Conservation (phyloP, 139 green algal genomes). For the Closterium sp. region DNA sequence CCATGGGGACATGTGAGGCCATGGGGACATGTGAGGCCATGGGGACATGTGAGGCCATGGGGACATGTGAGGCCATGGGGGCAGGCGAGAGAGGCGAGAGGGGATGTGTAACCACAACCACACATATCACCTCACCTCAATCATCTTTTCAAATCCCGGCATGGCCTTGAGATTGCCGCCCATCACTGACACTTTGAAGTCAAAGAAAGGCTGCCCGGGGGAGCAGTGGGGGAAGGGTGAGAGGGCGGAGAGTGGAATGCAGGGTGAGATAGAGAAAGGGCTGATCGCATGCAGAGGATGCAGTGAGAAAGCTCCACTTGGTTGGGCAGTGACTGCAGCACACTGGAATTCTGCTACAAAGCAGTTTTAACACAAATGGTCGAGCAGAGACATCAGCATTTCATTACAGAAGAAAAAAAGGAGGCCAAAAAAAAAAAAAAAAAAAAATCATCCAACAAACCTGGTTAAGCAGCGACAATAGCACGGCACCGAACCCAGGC, state of each 20-base stretch:
- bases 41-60: too few species aligned
- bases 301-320: background rate
- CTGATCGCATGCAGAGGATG: background rate
- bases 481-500: conserved; percentile 22
- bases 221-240: background rate
- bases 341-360: too few species aligned
- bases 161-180: conserved; percentile 21
- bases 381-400: conserved; percentile 9
- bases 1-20: too few species aligned
- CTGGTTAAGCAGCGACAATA: conserved; percentile 13
- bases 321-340: conserved; percentile 14
- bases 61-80: too few species aligned
- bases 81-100: background rate
- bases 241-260: background rate
- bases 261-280: background rate
- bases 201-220: background rate
- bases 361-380: background rate
- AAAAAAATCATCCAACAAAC: background rate
- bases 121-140: conserved; percentile 24
- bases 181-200: conserved; percentile 12
- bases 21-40: too few species aligned
- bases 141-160: conserved; percentile 26
- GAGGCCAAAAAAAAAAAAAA: too few species aligned
- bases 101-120: background rate
- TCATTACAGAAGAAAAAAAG: too few species aligned